phyloP scores from a whole-genome alignment of 2,329 filamentous ascomycete species.

The Aureobasidium subglaciale region DNA sequence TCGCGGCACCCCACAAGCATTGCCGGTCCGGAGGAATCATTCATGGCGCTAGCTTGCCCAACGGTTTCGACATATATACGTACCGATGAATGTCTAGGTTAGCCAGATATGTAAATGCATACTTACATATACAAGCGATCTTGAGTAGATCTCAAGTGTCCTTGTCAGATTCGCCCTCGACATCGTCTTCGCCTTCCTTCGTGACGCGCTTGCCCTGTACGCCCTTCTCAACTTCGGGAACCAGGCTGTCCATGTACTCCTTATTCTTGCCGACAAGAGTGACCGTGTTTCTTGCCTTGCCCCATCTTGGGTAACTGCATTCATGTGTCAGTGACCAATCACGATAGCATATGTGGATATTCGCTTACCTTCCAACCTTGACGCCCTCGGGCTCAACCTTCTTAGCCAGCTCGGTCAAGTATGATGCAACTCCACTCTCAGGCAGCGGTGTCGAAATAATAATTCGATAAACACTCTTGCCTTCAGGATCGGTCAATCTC shows the following conservation, averaged over 20 bases:
- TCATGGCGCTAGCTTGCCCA: too few species aligned
- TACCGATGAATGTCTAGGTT: neutral
- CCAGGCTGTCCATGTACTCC: constrained; percentile 69
- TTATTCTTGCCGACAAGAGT: constrained; percentile 74
- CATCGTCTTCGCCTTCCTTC: constrained; percentile 57
- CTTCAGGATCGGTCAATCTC: constrained; percentile 70
- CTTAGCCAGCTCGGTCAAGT: constrained; percentile 70
- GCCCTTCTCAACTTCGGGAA: constrained; percentile 68
- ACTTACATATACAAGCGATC: neutral
- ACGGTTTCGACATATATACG: too few species aligned
- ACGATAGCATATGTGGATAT: neutral
- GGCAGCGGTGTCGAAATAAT: constrained; percentile 80
- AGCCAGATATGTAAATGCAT: neutral
- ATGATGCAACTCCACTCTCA: constrained; percentile 79
- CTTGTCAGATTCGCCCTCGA: constrained; percentile 26
- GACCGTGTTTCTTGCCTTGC: constrained; percentile 78
- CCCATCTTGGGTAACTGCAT: constrained; percentile 79
- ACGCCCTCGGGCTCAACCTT: constrained; percentile 68
- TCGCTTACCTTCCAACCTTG: constrained; percentile 65
- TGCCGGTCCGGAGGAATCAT: too few species aligned
- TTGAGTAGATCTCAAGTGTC: neutral
- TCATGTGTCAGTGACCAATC: neutral
- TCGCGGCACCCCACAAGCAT: too few species aligned
- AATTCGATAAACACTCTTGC: constrained; percentile 70
- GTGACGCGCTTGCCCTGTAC: constrained; percentile 65